Base-by-base conservation (phyloP, 169 alveolate genomes). In the Plasmodium gonderi region DNA sequence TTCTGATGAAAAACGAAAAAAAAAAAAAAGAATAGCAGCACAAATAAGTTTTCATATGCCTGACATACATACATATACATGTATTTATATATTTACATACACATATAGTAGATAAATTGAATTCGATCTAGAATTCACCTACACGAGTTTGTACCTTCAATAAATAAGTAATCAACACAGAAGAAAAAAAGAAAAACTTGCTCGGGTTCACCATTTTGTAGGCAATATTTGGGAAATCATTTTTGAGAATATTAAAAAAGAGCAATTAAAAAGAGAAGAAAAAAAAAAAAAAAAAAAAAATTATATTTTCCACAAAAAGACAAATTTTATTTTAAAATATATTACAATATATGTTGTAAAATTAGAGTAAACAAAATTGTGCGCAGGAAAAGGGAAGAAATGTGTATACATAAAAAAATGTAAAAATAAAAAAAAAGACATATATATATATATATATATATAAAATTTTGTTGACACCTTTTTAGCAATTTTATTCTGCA, bases 401-500 rank as follows among this genome's bases (percentile, higher is more conserved):
- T 60, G n/a, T 60, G 72, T 60, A 36, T 60, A 60, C 26, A 23
- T 60, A 60, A 60, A 60, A 60, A 54, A 60, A 60, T 14, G 0
- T 0, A 60, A 60, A n/a, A n/a, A n/a, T n/a, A n/a, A n/a, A n/a
- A 17, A 40, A 74, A 74, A 33, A 74, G n/a, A 17, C n/a, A n/a
- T n/a, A n/a, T n/a, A n/a, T n/a, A n/a, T n/a, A n/a, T n/a, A n/a
- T n/a, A n/a, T n/a, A n/a, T n/a, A 60, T 60, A n/a, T n/a, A 36
- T 60, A 60, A 60, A 60, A 60, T 69, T 29, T 33, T 29, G n/a
- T 76, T 76, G 49, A 26, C 3, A 33, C 33, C 83, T 54, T 29
- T 82, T 82, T 82, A 75, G 75, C 75, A 82, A 82, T 82, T 82
- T 82, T 82, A 74, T 82, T 82, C 42, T 82, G 83, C 92, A 82